Evolutionary conservation across 2,329 filamentous ascomycete genomes (phyloP).

Genomic region (Neofusicoccum umdonicola): DNA sequence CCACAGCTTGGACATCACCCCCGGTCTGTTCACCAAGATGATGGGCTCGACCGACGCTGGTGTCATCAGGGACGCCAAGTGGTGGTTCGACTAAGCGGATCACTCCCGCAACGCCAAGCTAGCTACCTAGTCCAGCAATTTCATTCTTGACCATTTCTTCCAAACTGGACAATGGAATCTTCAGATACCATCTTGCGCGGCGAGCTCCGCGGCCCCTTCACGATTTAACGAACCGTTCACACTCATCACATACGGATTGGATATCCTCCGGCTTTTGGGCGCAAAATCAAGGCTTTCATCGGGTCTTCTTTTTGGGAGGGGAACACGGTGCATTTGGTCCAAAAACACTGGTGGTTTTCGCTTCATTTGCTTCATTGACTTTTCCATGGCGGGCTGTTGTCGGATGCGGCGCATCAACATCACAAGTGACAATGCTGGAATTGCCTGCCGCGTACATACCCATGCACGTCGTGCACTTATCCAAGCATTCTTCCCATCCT

Average conservation of each 20-base stretch:
- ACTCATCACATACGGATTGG: background rate
- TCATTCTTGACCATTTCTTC: background rate
- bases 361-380: background rate
- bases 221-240: constrained; percentile 4
- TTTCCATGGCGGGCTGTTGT: constrained; percentile 4
- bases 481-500: background rate
- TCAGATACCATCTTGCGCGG: background rate
- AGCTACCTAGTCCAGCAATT: background rate
- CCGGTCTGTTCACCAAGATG: constrained; percentile 30
- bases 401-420: background rate
- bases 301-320: background rate
- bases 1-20: constrained; percentile 32
- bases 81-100: constrained; percentile 8
- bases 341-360: background rate
- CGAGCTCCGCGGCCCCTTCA: background rate
- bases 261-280: background rate
- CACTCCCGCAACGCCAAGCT: background rate
- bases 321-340: constrained; percentile 4
- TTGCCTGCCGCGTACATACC: constrained; percentile 2
- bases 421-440: background rate
- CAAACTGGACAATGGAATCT: background rate
- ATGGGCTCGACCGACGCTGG: constrained; percentile 20
- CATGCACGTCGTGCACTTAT: background rate
- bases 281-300: background rate
- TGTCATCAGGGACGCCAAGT: constrained; percentile 4